Evolutionary conservation across 2,329 filamentous ascomycete species (phyloP).

Genomic region (Graphilbum ipis-grandicollis): DNA sequence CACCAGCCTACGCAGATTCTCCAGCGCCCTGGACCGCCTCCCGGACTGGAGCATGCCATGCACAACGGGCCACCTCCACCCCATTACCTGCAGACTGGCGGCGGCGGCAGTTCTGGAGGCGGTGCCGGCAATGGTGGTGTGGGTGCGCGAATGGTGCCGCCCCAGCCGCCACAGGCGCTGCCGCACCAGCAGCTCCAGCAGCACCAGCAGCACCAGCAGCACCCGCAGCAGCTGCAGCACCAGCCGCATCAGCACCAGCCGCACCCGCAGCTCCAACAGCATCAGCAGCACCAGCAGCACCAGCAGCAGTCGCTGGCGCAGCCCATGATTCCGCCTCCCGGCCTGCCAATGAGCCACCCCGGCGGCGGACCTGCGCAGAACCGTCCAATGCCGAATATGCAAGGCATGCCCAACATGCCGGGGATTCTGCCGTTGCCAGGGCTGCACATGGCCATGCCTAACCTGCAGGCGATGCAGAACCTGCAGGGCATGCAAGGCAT

Average conservation of each 20-base stretch:
- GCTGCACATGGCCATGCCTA: not conserved
- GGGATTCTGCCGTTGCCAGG: slow-evolving; percentile 7
- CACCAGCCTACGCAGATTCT: slow-evolving; percentile 40
- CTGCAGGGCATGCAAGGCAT: slow-evolving; percentile 1
- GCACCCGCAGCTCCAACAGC: slow-evolving; percentile 5
- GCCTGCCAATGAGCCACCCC: slow-evolving; percentile 24
- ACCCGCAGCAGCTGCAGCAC: slow-evolving; percentile 8
- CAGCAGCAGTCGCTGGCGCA: slow-evolving; percentile 17
- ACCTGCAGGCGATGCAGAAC: slow-evolving; percentile 6
- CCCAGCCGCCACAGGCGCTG: slow-evolving; percentile 24
- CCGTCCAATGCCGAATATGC: slow-evolving; percentile 29
- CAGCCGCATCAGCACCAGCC: slow-evolving; percentile 24
- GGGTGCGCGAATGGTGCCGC: slow-evolving; percentile 22
- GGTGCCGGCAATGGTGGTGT: too few relatives aligned
- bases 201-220: not conserved
- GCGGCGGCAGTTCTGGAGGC: too few relatives aligned
- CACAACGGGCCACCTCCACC: slow-evolving; percentile 25
- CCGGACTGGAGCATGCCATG: slow-evolving; percentile 41
- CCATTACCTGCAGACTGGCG: slow-evolving; percentile 28
- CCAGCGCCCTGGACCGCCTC: slow-evolving; percentile 42
- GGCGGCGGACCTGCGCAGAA: slow-evolving; percentile 9
- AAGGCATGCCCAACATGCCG: slow-evolving; percentile 10
- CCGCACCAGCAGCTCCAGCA: slow-evolving; percentile 15
- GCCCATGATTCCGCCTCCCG: slow-evolving; percentile 39
- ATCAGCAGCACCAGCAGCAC: slow-evolving; percentile 14